Percentiles rank a stretch among this genome's conserved stretches.
Evolutionary conservation across 805 yeast genomes (phyloP).

Genomic region (Candida oleophila): DNA sequence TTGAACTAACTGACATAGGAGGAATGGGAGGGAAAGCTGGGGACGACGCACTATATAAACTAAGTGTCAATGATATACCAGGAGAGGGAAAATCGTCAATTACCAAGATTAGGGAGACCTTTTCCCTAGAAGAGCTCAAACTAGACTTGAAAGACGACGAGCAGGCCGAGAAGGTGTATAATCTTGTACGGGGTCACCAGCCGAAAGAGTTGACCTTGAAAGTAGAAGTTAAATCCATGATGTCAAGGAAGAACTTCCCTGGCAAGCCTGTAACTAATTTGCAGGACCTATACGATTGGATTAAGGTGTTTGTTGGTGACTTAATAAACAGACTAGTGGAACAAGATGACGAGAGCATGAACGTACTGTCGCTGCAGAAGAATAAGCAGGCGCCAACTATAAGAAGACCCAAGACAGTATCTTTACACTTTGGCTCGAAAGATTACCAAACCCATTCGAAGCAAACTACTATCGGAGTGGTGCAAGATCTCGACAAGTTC

Average conservation of each 20-base stretch:
- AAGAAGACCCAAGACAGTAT: conserved; percentile 56
- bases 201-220: conserved; percentile 54
- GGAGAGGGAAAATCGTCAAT: conserved; percentile 22
- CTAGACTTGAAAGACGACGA: conserved; percentile 35
- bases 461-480: conserved; percentile 40
- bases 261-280: conserved; percentile 48
- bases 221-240: conserved; percentile 79
- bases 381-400: conserved; percentile 22
- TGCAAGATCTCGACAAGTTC: conserved; percentile 37
- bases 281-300: conserved; percentile 71
- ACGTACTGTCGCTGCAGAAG: conserved; percentile 23
- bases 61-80: conserved; percentile 42
- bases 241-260: conserved; percentile 78
- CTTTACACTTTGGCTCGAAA: conserved; percentile 33
- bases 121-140: conserved; percentile 26
- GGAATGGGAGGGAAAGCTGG: conserved; percentile 93
- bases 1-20: conserved; percentile 74
- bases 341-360: conserved; percentile 60
- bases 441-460: conserved; percentile 30
- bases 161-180: conserved; percentile 55
- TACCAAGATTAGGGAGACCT: conserved; percentile 49
- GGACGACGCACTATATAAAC: conserved; percentile 45
- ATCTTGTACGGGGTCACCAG: conserved; percentile 64
- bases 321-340: conserved; percentile 69
- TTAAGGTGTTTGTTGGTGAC: conserved; percentile 81